Evolutionary conservation across 768 basidiomycete genomes (phyloP), one percentile per base, ranked within the genome.

Genomic region (Zangia roseola): DNA sequence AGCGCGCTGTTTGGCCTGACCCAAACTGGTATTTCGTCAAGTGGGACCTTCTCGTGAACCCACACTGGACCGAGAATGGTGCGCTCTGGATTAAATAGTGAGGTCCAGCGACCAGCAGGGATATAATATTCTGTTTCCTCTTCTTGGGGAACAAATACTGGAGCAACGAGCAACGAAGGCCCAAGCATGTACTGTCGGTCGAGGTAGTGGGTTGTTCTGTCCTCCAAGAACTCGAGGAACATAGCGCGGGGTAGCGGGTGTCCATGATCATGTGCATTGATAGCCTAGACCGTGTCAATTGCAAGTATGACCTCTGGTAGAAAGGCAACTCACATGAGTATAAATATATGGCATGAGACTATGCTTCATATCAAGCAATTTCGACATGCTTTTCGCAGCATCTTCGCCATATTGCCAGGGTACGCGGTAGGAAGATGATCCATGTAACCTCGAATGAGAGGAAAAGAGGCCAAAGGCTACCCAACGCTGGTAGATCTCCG

Each of bases 381-480:
- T 76, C 12, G 81, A 73, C 82, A 84, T 82, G 59, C 74, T 77
- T 52, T 74, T 74, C 6, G 82, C 82, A 6, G 85, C 79, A n/a
- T 79, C 82, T 64, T 83, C 83, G 12, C 86, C 85, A 55, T 84
- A 86, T 47, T 82, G 74, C 86, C 86, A 90, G 2, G 86, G 87
- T 3, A 90, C 85, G 10, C 87, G 81, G 60, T 88, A 88, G 12
- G 86, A 86, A 19, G 75, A 72, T 6, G 83, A 85, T 3, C 86
- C 86, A 52, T 90, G 87, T 37, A 90, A 66, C 20, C 86, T 78
- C 8, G 84, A 84, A 56, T 88, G 87, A 23, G 85, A 84, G 3
- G 84, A 87, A 70, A 88, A 88, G 25, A 88, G 65, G 0, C 86
- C 86, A 62, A 86, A 86, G 1, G 84, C 85, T 14, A 86, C 80